phyloP scores from a whole-genome alignment of 805 yeast species.

The Candida hungchunana region DNA sequence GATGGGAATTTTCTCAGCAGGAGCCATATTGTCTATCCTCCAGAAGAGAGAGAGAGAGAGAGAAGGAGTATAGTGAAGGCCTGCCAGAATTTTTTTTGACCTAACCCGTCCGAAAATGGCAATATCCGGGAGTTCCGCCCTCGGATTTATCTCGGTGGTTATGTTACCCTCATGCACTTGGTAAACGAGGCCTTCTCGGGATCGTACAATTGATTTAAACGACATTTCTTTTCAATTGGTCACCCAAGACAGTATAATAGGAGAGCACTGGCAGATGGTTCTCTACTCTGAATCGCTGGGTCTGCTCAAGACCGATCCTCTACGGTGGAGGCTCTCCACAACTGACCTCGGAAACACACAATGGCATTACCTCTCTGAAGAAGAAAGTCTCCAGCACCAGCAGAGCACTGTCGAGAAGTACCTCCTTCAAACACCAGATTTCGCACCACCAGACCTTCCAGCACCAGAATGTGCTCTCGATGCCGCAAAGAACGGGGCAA shows the following conservation, averaged over 20 bases:
- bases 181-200: too few species aligned
- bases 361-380: conserved; percentile 61
- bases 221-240: neutral
- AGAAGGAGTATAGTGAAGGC: neutral
- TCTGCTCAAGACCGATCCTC: conserved; percentile 61
- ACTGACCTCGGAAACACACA: conserved; percentile 71
- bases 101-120: too few species aligned
- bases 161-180: too few species aligned
- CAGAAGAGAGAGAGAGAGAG: too few species aligned
- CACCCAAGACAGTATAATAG: neutral
- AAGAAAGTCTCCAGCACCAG: conserved; percentile 28
- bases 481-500: conserved; percentile 71
- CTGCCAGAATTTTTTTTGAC: too few species aligned
- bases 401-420: conserved; percentile 58
- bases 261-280: conserved; percentile 4
- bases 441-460: conserved; percentile 35
- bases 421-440: conserved; percentile 39
- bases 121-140: too few species aligned
- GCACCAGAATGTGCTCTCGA: conserved; percentile 43
- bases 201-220: neutral
- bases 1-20: conserved; percentile 38
- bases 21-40: conserved; percentile 21
- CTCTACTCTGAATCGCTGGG: conserved; percentile 69
- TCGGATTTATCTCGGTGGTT: too few species aligned
- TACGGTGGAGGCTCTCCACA: conserved; percentile 69